Evolutionary conservation across 192 early-diverging fungal species (phyloP), one percentile per base, ranked within the genome.

Genomic region (Thamnidium elegans): DNA sequence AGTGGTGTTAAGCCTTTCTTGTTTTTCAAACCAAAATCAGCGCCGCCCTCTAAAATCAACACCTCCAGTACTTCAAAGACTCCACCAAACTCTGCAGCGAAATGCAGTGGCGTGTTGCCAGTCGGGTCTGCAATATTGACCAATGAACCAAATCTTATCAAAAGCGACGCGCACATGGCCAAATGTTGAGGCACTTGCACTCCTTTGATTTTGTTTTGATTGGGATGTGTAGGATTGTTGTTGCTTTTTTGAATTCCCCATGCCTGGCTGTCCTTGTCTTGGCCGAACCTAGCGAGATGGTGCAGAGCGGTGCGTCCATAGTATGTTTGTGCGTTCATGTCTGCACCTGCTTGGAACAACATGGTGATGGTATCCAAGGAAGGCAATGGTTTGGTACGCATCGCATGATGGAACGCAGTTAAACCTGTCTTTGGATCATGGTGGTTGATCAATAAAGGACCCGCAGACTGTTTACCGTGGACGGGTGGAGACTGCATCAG

Each of bases 361-460:
- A 82, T 78, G 32, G 74, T 70, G 19, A 82, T 67, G 0, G 78
- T 82, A 15, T 82, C 81, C 39, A 82, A 64, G 6, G 78, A 79
- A 3, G 81, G 81, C 3, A 87, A 51, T 1, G 86, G 86, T 17
- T 81, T 71, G 9, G 77, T 70, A 5, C 84, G 69, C 55, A 83
- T 73, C 0, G 86, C 85, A 62, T 85, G 81, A 48, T 88, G 86
- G 0, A 88, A 47, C 10, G 79, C 79, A 15, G 82, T 87, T n/a
- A 88, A 31, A 0, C 86, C 86, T 10, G 73, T 87, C 34, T 78
- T 78, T 19, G 73, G 62, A 47, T 88, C 86, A 45, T 78, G 75
- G 56, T 78, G 63, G 52, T 80, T 78, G 7, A 78, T 73, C 19
- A 75, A 63, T 2, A 68, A 67, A 0, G 59, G 46, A 26, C 59